These are phyloP conservation scores for Hygrophorus russula DNA, from an alignment of 768 basidiomycete species.

Conservation along the genomic window DNA sequence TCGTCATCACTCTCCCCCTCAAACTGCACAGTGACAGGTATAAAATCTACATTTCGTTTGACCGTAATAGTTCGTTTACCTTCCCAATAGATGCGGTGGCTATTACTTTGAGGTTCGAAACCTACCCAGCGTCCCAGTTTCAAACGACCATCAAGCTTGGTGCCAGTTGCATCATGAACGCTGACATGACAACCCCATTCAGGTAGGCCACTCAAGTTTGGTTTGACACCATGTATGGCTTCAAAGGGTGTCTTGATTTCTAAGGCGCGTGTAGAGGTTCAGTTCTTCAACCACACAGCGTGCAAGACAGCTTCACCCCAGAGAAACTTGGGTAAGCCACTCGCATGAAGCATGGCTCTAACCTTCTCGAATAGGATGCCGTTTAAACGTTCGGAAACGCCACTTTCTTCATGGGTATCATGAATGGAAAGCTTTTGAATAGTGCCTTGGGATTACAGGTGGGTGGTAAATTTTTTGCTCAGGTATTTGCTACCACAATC, in stretches of 20 bases:
- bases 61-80: conserved; percentile 12
- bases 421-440: conserved; percentile 24
- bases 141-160: conserved; percentile 16
- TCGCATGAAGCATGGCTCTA: conserved; percentile 24
- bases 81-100: conserved; percentile 23
- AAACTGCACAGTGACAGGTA: conserved; percentile 2
- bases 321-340: conserved; percentile 21
- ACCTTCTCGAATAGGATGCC: conserved; percentile 21
- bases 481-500: no score
- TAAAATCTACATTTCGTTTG: conserved; percentile 14
- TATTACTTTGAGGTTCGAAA: conserved; percentile 19
- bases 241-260: conserved; percentile 12
- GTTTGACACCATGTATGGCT: conserved; percentile 15
- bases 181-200: conserved; percentile 16
- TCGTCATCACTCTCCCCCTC: conserved; percentile 12
- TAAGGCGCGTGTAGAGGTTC: conserved; percentile 16
- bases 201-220: conserved; percentile 12
- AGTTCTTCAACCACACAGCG: conserved; percentile 25
- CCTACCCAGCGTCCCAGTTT: conserved; percentile 23
- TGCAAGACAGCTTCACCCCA: conserved; percentile 28
- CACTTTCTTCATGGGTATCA: conserved; percentile 33
- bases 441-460: conserved; percentile 24
- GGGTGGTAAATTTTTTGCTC: no score
- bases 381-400: conserved; percentile 30
- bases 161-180: conserved; percentile 14